A percentile compares a stretch with the other conserved stretches of the same genome.
phyloP scores from a whole-genome alignment of 306 rosid genomes.

The Cicer arietinum region DNA sequence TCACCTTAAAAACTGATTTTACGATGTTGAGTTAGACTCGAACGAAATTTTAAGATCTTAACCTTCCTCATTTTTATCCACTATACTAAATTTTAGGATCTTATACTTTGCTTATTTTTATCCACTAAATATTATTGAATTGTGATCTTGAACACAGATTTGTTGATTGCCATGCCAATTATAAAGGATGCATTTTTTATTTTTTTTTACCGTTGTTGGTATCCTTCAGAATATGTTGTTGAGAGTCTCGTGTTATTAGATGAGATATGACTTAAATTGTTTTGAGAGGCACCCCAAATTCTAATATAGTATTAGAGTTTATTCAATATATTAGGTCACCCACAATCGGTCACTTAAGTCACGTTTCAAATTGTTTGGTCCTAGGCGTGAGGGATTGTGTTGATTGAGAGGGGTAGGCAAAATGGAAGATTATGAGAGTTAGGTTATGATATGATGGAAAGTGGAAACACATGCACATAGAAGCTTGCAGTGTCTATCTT shows the following conservation, averaged over 20 bases:
- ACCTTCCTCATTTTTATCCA: too few relatives aligned
- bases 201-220: background rate
- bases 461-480: constrained; percentile 29
- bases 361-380: too few relatives aligned
- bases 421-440: constrained; percentile 16
- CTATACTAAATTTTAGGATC: background rate
- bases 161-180: background rate
- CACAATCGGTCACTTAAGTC: too few relatives aligned
- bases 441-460: constrained; percentile 34
- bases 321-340: too few relatives aligned
- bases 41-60: too few relatives aligned
- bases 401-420: constrained; percentile 20
- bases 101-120: constrained; percentile 18
- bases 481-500: constrained; percentile 1
- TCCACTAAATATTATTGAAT: constrained; percentile 1
- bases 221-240: constrained; percentile 21
- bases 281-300: too few relatives aligned
- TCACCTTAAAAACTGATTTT: too few relatives aligned
- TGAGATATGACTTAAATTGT: too few relatives aligned
- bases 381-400: too few relatives aligned
- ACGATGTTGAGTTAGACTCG: too few relatives aligned
- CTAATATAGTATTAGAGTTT: too few relatives aligned
- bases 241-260: too few relatives aligned
- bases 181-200: background rate
- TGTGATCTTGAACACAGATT: background rate